Base-by-base conservation (phyloP, 2,329 filamentous ascomycete genomes). In the Fusarium dimerum region DNA sequence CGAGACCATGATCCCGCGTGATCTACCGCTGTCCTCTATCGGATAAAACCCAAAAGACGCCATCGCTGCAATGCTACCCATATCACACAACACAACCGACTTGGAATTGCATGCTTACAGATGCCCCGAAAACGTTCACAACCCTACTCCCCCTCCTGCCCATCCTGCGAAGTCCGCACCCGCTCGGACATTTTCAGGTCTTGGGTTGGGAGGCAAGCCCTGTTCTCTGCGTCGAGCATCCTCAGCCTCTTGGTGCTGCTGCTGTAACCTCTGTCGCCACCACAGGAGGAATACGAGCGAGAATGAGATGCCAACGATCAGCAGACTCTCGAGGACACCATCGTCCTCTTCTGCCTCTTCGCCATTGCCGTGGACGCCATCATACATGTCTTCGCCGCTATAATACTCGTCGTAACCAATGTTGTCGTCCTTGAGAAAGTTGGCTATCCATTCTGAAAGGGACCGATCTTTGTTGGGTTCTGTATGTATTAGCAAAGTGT, bases 371-470 rank as follows among this genome's bases (percentile, higher is more conserved):
- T 84, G 82, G 43, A 76, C 76, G 45, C 82, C 81, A 34, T 81
- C 79, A 47, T 81, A 81, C 30, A 76, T 68, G 30, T 82, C 80
- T 13, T 83, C 80, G 3, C 55, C 55, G 57, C 85, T 84, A 11
- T 68, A 65, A 5, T 76, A 78, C 4, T 82, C 80, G 26, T 87
- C 82, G 51, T 91, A 87, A 59, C 82, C 82, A 36, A 79, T 76
- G 45, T 82, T 76, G 52, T 90, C 84, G 47, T 88, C 82, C 54
- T 90, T 85, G 30, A 96, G 78, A 68, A 97, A 97, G 54, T 92
- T 89, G 55, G 82, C 82, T 48, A 97, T 79, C 92, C 92, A 97
- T 70, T 97, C 92, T 18, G 81, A 82, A 17, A 96, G 77, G 0
- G 90, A 91, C 77, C 89, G 89, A 43, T 89, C 81, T 61, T 90